phyloP scores from a whole-genome alignment of 306 rosid species.

The Malus orientalis region DNA sequence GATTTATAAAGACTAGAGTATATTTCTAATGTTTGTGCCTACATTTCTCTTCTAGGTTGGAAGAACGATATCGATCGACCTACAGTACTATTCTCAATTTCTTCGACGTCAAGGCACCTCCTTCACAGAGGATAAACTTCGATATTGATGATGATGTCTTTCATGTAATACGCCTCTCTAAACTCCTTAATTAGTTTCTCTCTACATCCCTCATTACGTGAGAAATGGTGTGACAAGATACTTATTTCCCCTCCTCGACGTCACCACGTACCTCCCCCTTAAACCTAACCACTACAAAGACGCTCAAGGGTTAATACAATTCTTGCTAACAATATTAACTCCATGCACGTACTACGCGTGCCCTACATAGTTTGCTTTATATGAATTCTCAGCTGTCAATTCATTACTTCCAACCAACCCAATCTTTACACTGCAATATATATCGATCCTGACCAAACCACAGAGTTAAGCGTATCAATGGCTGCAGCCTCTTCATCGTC shows the following conservation, averaged over 20 bases:
- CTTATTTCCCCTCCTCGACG: neutral
- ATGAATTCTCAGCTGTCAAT: neutral
- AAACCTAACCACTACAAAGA: neutral
- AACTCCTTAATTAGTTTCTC: too few relatives aligned
- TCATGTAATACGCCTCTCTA: too few relatives aligned
- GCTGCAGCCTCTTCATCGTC: neutral
- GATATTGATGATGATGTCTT: too few relatives aligned
- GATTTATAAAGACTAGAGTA: neutral
- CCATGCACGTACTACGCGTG: neutral
- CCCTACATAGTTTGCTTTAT: neutral
- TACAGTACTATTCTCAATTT: neutral
- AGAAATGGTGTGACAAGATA: neutral
- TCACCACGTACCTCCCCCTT: neutral
- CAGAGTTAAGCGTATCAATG: neutral
- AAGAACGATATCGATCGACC: neutral
- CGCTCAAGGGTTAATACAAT: neutral
- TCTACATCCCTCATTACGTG: neutral
- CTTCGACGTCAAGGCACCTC: neutral
- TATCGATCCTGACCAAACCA: neutral
- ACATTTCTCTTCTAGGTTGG: neutral
- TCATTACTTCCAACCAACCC: too few relatives aligned
- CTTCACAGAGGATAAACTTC: too few relatives aligned
- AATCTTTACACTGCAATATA: neutral
- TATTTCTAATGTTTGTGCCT: neutral
- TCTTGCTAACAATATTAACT: neutral